A percentile compares a stretch with the other conserved stretches of the same genome.
These are phyloP conservation scores for Ogataea corticis DNA, from an alignment of 805 yeast species.

Conservation along the genomic window DNA sequence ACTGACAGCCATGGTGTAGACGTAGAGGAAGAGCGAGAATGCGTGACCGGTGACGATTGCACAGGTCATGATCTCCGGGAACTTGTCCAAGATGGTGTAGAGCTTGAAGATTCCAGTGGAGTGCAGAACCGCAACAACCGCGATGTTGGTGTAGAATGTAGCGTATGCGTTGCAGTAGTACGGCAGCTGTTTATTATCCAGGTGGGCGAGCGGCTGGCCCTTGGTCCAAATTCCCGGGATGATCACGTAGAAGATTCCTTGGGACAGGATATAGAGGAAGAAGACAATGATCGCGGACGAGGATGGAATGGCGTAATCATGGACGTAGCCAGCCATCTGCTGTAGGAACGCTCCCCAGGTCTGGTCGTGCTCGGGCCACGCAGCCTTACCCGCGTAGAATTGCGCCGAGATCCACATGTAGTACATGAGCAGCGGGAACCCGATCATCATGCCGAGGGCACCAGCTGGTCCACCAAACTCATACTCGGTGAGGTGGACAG, in stretches of 20 bases:
- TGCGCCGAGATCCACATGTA: constrained; percentile 93
- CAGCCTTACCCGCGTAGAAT: constrained; percentile 72
- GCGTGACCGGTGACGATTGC: constrained; percentile 79
- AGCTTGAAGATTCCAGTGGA: constrained; percentile 72
- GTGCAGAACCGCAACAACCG: constrained; percentile 61
- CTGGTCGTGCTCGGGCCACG: constrained; percentile 63
- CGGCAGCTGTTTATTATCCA: constrained; percentile 77
- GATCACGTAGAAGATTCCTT: constrained; percentile 72
- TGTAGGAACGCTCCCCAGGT: constrained; percentile 49
- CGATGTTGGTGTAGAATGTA: constrained; percentile 72
- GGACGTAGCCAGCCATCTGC: constrained; percentile 46
- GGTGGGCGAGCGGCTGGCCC: constrained; percentile 88
- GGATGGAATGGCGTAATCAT: constrained; percentile 59
- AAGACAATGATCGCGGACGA: constrained; percentile 67
- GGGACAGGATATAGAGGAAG: constrained; percentile 65
- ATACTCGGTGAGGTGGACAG: constrained; percentile 44
- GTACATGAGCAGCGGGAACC: constrained; percentile 92
- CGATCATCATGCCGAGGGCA: constrained; percentile 85
- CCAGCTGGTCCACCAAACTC: constrained; percentile 96
- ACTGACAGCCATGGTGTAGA: constrained; percentile 62
- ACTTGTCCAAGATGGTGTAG: constrained; percentile 72
- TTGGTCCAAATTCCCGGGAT: constrained; percentile 94
- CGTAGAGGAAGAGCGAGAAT: constrained; percentile 68
- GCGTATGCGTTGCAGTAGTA: constrained; percentile 92
- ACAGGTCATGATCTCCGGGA: constrained; percentile 91